A percentile compares a stretch with the other conserved stretches of the same genome.
Conservation (phyloP, 805 yeast genomes). For the Candida caryicola region DNA sequence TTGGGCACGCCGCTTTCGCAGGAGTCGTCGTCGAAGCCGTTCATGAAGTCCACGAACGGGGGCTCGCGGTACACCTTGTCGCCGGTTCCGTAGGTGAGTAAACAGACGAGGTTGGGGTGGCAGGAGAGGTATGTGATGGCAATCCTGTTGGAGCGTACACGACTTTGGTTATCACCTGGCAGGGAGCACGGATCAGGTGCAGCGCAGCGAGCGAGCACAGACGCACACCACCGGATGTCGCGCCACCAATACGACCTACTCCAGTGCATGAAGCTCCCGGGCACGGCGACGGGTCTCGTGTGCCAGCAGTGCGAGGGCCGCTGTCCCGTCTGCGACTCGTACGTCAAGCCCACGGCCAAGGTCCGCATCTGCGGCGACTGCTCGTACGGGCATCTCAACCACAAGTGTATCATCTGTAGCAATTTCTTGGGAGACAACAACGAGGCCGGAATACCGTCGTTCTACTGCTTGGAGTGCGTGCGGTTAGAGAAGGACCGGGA, state of each 20-base stretch:
- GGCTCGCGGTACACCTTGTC: conserved; percentile 57
- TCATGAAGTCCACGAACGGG: conserved; percentile 56
- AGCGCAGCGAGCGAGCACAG: not conserved
- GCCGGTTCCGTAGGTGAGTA: conserved; percentile 65
- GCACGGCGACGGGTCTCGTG: conserved; percentile 63
- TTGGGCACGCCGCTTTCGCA: conserved; percentile 1
- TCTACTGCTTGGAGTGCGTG: conserved; percentile 84
- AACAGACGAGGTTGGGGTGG: no score
- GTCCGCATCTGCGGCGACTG: conserved; percentile 85
- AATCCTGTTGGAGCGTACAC: not conserved
- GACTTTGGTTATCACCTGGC: not conserved
- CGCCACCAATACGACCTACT: conserved; percentile 85
- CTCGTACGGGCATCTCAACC: conserved; percentile 62
- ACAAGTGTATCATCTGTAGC: conserved; percentile 79
- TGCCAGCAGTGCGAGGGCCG: conserved; percentile 88
- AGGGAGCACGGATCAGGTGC: no score
- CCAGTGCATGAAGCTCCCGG: conserved; percentile 84
- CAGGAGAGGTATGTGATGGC: conserved; percentile 2
- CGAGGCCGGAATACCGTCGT: conserved; percentile 48
- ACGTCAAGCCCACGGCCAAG: conserved; percentile 62
- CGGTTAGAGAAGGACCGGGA: conserved; percentile 75
- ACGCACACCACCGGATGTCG: conserved; percentile 52
- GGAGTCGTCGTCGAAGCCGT: conserved; percentile 27
- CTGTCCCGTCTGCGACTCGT: conserved; percentile 88
- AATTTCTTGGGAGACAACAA: conserved; percentile 53